phyloP scores from a whole-genome alignment of 1,284 basidiomycete genomes.

The Dichomitus squalens region DNA sequence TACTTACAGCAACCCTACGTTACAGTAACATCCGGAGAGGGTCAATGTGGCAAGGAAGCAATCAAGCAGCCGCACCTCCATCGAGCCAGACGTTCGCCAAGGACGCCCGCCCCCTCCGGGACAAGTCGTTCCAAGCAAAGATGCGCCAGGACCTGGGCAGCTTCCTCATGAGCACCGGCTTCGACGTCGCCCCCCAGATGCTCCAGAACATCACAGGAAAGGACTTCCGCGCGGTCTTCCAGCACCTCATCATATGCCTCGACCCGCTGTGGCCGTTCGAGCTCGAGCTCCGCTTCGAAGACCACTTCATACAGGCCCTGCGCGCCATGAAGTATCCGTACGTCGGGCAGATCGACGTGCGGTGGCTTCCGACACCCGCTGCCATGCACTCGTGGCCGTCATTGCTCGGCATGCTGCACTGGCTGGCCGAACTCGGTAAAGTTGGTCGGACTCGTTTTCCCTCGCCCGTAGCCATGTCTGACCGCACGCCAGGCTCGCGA shows the following conservation, averaged over 20 bases:
- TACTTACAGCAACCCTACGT: background rate
- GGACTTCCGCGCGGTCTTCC: constrained; percentile 82
- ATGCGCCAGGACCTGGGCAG: constrained; percentile 75
- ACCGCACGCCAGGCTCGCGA: constrained; percentile 37
- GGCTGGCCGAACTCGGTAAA: constrained; percentile 83
- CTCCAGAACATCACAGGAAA: constrained; percentile 78
- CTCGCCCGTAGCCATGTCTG: background rate
- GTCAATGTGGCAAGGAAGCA: constrained; percentile 62
- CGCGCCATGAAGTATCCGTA: constrained; percentile 80
- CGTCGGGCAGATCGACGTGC: constrained; percentile 71
- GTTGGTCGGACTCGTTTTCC: constrained; percentile 41
- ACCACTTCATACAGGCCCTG: constrained; percentile 76
- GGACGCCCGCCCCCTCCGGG: constrained; percentile 77
- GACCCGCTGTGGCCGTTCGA: constrained; percentile 69
- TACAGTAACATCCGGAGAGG: constrained; percentile 60
- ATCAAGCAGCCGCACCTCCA: constrained; percentile 46
- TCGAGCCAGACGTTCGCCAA: constrained; percentile 52
- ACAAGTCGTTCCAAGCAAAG: constrained; percentile 67
- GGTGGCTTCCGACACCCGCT: constrained; percentile 83
- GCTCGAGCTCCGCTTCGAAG: constrained; percentile 68
- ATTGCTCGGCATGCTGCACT: constrained; percentile 81
- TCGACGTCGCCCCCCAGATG: constrained; percentile 66
- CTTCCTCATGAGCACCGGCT: constrained; percentile 66
- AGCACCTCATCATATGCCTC: constrained; percentile 71
- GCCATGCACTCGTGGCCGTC: constrained; percentile 85